phyloP scores from a whole-genome alignment of 352 stramenopile species.

The Saprolegnia parasitica region DNA sequence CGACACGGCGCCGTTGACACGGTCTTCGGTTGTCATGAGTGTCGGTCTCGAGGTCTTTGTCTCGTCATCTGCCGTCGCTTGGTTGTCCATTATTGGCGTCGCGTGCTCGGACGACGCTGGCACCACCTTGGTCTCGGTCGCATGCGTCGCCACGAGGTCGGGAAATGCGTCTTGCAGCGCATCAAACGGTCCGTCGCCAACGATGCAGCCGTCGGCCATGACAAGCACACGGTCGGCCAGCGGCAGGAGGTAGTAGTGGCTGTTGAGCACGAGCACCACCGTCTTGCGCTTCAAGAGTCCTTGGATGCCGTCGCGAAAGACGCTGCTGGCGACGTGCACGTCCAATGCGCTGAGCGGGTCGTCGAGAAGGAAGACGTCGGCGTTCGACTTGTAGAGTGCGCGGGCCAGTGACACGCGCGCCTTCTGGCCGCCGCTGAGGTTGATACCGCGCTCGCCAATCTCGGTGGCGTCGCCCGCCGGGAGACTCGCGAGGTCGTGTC shows the following conservation, averaged over 20 bases:
- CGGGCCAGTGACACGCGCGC: slow-evolving; percentile 57
- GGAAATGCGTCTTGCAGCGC: slow-evolving; percentile 50
- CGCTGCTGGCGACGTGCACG: slow-evolving; percentile 40
- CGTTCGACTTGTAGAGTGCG: slow-evolving; percentile 46
- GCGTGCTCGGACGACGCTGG: not conserved
- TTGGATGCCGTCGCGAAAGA: slow-evolving; percentile 39
- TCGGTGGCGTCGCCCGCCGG: slow-evolving; percentile 72
- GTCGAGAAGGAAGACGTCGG: slow-evolving; percentile 58
- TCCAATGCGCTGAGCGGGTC: slow-evolving; percentile 63
- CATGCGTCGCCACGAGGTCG: slow-evolving; percentile 27
- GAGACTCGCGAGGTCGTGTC: slow-evolving; percentile 86
- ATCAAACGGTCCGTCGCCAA: slow-evolving; percentile 68
- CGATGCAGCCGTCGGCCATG: slow-evolving; percentile 40
- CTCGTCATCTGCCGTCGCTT: too few species aligned
- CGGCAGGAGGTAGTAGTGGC: slow-evolving; percentile 42
- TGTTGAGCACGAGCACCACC: slow-evolving; percentile 40
- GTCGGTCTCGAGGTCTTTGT: too few species aligned
- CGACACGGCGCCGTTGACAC: not conserved
- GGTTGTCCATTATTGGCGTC: too few species aligned
- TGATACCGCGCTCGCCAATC: slow-evolving; percentile 75
- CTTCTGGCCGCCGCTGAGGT: slow-evolving; percentile 82
- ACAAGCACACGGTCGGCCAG: slow-evolving; percentile 42
- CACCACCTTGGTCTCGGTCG: not conserved
- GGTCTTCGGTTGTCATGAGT: slow-evolving; percentile 15
- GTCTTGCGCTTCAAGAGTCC: slow-evolving; percentile 36